Evolutionary conservation across 352 stramenopile species (phyloP).

Genomic region (Phytophthora melonis): DNA sequence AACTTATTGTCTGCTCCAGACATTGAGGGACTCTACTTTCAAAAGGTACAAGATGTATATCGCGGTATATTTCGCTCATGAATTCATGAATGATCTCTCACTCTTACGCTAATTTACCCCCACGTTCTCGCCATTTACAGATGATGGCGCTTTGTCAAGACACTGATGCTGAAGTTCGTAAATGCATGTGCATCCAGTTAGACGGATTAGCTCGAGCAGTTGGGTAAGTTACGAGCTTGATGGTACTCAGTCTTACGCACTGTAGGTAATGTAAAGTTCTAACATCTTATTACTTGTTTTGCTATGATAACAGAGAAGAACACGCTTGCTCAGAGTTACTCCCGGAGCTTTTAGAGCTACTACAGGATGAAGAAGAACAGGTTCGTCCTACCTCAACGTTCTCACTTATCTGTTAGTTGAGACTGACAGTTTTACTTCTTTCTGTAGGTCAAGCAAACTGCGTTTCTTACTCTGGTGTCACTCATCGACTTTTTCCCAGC

Average conservation of each 20-base stretch:
- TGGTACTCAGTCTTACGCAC: neutral
- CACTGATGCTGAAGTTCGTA: slow-evolving; percentile 83
- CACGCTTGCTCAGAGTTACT: slow-evolving; percentile 74
- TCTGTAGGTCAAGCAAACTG: slow-evolving; percentile 77
- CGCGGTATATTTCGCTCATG: neutral
- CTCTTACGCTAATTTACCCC: neutral
- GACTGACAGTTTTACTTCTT: neutral
- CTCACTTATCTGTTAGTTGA: neutral
- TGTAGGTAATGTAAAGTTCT: neutral
- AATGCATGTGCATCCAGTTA: slow-evolving; percentile 87
- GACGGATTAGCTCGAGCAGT: slow-evolving; percentile 76
- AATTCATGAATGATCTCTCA: neutral
- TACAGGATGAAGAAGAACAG: slow-evolving; percentile 88
- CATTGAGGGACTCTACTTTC: slow-evolving; percentile 84
- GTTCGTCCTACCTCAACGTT: slow-evolving; percentile 5
- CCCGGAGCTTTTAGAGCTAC: slow-evolving; percentile 74
- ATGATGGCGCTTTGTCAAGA: slow-evolving; percentile 90
- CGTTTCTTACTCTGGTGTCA: slow-evolving; percentile 77
- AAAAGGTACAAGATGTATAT: slow-evolving; percentile 58
- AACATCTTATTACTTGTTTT: neutral
- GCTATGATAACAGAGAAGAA: slow-evolving; percentile 50
- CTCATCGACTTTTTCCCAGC: slow-evolving; percentile 78
- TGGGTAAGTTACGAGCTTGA: slow-evolving; percentile 47
- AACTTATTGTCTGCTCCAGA: slow-evolving; percentile 72
- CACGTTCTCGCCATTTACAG: slow-evolving; percentile 32